Evolutionary conservation across 768 basidiomycete genomes (phyloP), one percentile per base, ranked within the genome.

Genomic region (Clavulina sp.): DNA sequence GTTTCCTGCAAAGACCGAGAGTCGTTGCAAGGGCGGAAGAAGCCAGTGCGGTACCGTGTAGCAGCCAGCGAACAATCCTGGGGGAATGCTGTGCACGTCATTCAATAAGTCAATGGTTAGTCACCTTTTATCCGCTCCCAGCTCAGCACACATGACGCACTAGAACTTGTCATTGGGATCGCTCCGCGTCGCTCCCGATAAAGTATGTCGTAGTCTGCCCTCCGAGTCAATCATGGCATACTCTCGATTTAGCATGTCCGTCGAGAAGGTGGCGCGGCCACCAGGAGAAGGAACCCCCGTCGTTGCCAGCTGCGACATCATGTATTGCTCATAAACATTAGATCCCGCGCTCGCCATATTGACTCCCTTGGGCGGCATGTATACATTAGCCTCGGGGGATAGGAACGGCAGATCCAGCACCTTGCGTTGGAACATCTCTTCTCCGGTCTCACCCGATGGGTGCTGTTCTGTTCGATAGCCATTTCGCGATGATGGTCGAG

Each of bases 41-140:
- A 56, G 51, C 66, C 66, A 67, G 44, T 66, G 66, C 5, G 64
- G 61, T 16, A 67, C 61, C 36, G 60, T 60, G 56, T 66, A 66
- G 26, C 43, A 46, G 9, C 16, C 43, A 16, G 13, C 9, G 43
- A 46, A 16, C 26, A 46, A 16, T 16, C 43, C 16, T 9, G 43
- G 43, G 43, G 43, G 26, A 26, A 46, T 46, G 26, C 43, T 46
- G 36, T 38, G 36, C 21, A 38, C 13, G 13, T 21, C 36, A 38
- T 38, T 9, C 9, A 19, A 9, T 9, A 38, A 19, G 19, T 9
- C 9, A 38, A 38, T 38, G 19, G 34, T 19, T 38, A 19, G 9
- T 19, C 9, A 38, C 9, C 34, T 38, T 19, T 19, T 9, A 38
- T 9, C 9, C 34, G 9, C 19, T 38, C 9, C 34, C 34, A 9